These are phyloP conservation scores for Starmerella riodocensis DNA, from an alignment of 805 yeast species.

Conservation along the genomic window DNA sequence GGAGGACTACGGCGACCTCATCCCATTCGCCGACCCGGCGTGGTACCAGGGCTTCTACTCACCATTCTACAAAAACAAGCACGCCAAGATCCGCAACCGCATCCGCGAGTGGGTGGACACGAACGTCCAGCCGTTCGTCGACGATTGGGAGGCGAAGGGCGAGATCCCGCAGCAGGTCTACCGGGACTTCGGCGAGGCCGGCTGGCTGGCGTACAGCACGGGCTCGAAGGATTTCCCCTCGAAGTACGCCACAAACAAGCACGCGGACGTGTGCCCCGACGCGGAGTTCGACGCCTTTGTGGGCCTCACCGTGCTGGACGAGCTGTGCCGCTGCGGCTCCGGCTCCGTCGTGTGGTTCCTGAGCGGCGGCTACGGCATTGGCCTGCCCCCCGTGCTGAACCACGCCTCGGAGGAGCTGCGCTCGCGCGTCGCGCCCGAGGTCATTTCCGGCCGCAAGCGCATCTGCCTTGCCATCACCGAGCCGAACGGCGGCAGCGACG, in stretches of 20 bases:
- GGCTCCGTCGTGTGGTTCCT: constrained; percentile 33
- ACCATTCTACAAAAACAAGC: constrained; percentile 31
- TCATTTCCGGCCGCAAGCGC: constrained; percentile 31
- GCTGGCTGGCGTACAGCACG: constrained; percentile 29
- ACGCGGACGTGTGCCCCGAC: constrained; percentile 23
- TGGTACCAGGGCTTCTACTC: constrained; percentile 35
- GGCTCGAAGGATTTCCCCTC: constrained; percentile 27
- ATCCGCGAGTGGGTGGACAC: constrained; percentile 32
- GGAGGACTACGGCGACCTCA: constrained; percentile 23
- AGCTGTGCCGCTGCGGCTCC: constrained; percentile 31
- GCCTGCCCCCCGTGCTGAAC: constrained; percentile 31
- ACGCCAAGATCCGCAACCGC: constrained; percentile 30
- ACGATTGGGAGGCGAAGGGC: constrained; percentile 33
- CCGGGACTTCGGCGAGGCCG: constrained; percentile 29
- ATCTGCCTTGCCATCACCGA: constrained; percentile 34
- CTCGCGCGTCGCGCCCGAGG: constrained; percentile 29
- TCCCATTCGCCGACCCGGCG: constrained; percentile 33
- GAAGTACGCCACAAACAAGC: constrained; percentile 25
- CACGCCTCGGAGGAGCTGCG: constrained; percentile 24
- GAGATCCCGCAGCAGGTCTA: constrained; percentile 26
- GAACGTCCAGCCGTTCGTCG: constrained; percentile 29
- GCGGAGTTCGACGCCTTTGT: constrained; percentile 31
- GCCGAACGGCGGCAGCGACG: constrained; percentile 35
- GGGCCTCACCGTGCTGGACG: constrained; percentile 29
- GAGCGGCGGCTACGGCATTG: constrained; percentile 33